phyloP scores from a whole-genome alignment of 345 rosid species.

The Isatis tinctoria region DNA sequence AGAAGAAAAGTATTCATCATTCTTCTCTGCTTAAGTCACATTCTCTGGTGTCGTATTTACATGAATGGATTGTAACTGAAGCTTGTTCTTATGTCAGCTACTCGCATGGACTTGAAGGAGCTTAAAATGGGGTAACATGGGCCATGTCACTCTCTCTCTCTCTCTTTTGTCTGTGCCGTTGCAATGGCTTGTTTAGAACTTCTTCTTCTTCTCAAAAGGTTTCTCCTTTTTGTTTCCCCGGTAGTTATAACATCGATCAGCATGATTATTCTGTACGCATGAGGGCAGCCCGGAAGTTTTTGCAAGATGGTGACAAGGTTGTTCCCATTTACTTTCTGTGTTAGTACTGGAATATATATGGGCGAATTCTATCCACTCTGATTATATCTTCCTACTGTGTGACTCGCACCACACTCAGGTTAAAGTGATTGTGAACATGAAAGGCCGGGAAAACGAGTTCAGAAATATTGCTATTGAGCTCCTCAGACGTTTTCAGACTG shows the following conservation, averaged over 20 bases:
- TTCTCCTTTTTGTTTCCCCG: slow-evolving; percentile 19
- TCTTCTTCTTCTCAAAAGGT: slow-evolving; percentile 1
- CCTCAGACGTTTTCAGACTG: slow-evolving; percentile 73
- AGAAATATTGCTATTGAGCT: slow-evolving; percentile 86
- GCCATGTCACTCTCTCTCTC: neutral
- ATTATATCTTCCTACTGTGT: slow-evolving; percentile 2
- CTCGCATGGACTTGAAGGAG: slow-evolving; percentile 76
- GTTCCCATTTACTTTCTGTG: neutral
- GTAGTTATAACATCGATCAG: slow-evolving; percentile 87
- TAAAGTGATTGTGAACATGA: slow-evolving; percentile 83
- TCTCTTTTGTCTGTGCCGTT: neutral
- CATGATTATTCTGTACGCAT: slow-evolving; percentile 91
- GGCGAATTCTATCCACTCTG: neutral
- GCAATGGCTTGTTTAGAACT: neutral
- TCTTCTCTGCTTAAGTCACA: slow-evolving; percentile 19
- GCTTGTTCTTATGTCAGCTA: slow-evolving; percentile 45
- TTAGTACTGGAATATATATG: neutral
- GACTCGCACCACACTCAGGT: slow-evolving; percentile 52
- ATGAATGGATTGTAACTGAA: slow-evolving; percentile 35
- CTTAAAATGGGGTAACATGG: slow-evolving; percentile 85
- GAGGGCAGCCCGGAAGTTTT: slow-evolving; percentile 78
- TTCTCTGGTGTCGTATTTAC: neutral
- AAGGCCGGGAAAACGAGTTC: slow-evolving; percentile 91
- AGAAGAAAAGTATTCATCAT: slow-evolving; percentile 68
- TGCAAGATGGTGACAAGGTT: slow-evolving; percentile 93